Conservation (phyloP, 768 basidiomycete genomes). For the Asterophora parasitica region DNA sequence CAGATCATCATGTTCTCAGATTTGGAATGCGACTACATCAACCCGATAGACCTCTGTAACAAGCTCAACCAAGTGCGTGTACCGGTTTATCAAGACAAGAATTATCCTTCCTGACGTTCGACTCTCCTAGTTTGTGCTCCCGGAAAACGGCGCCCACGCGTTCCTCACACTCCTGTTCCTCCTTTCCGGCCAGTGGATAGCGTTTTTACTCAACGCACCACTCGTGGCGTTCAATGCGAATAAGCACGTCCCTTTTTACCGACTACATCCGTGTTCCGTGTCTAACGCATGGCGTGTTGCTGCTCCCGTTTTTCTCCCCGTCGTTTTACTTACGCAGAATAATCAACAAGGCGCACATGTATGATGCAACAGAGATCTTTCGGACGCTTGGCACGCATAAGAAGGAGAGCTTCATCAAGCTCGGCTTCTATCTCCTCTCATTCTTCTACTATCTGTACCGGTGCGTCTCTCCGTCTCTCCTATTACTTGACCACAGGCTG, state of each 20-base stretch:
- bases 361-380: constrained; percentile 99
- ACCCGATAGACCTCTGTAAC: constrained; percentile 99
- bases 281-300: neutral
- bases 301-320: neutral
- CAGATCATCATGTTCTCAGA: constrained; percentile 99
- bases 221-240: constrained; percentile 88
- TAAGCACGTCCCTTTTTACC: constrained; percentile 61
- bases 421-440: constrained; percentile 88
- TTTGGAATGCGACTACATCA: constrained; percentile 99
- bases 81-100: neutral
- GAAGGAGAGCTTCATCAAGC: constrained; percentile 93
- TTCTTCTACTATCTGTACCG: constrained; percentile 92
- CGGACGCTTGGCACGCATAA: constrained; percentile 90
- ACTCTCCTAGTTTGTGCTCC: constrained; percentile 79
- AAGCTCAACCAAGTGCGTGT: constrained; percentile 88
- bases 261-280: neutral
- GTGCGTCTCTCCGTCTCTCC: constrained; percentile 37
- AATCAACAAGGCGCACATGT: constrained; percentile 92
- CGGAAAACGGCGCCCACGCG: constrained; percentile 94
- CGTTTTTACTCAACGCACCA: constrained; percentile 87
- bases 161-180: constrained; percentile 89
- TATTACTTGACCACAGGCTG: neutral
- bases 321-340: constrained; percentile 49
- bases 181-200: constrained; percentile 92
- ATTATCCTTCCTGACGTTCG: neutral